phyloP scores from a whole-genome alignment of 1,139 yeast genomes.

The Suzukiozyma palmioleophila region DNA sequence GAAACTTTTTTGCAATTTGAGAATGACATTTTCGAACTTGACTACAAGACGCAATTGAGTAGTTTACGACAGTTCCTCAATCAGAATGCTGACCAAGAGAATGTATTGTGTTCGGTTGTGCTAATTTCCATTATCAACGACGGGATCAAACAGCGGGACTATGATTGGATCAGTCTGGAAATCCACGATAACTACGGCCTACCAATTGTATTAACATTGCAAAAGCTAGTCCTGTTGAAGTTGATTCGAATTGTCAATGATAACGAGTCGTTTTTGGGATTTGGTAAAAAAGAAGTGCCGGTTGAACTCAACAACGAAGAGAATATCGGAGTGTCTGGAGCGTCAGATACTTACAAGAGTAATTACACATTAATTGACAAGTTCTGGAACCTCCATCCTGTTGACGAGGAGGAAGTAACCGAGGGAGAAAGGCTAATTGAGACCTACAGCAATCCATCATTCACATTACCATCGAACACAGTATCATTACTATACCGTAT shows the following conservation, averaged over 20 bases:
- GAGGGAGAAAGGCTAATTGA: slow-evolving; percentile 12
- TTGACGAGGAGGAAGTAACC: slow-evolving; percentile 17
- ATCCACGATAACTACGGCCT: slow-evolving; percentile 60
- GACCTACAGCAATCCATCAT: slow-evolving; percentile 43
- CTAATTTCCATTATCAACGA: slow-evolving; percentile 56
- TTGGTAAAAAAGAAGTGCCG: slow-evolving; percentile 17
- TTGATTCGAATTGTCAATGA: slow-evolving; percentile 23
- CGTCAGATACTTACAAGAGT: slow-evolving; percentile 26
- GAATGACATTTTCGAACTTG: slow-evolving; percentile 63
- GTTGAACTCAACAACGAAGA: slow-evolving; percentile 11
- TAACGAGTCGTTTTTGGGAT: slow-evolving; percentile 16
- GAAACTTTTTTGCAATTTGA: slow-evolving; percentile 63
- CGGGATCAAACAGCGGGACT: slow-evolving; percentile 62
- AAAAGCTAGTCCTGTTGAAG: slow-evolving; percentile 21
- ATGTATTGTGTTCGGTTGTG: slow-evolving; percentile 47
- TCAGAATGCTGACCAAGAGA: slow-evolving; percentile 27
- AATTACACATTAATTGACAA: slow-evolving; percentile 38
- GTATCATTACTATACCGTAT: slow-evolving; percentile 48
- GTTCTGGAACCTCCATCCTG: slow-evolving; percentile 45
- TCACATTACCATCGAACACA: slow-evolving; percentile 48
- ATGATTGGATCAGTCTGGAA: slow-evolving; percentile 44
- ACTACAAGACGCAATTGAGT: slow-evolving; percentile 49
- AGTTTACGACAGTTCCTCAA: slow-evolving; percentile 48
- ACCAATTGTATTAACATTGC: slow-evolving; percentile 31
- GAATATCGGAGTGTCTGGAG: slow-evolving; percentile 31